These are phyloP conservation scores for Didymella arachidicola DNA, from an alignment of 2,329 filamentous ascomycete genomes.

Conservation along the genomic window DNA sequence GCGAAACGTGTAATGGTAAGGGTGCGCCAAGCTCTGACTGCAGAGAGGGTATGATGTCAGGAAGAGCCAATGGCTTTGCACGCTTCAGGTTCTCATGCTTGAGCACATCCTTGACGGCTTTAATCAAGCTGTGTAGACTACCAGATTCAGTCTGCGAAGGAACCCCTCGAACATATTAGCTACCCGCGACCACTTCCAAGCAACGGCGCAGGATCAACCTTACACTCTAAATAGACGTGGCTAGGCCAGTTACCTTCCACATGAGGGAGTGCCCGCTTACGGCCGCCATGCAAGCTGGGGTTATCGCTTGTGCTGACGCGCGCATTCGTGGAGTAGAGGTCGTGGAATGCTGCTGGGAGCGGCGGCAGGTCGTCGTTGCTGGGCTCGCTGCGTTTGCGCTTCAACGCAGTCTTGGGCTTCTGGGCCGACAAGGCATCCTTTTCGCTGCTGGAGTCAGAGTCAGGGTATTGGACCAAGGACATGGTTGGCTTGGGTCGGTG, in stretches of 20 bases:
- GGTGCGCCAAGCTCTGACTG: conserved; percentile 79
- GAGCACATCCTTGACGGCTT: conserved; percentile 33
- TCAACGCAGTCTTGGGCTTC: conserved; percentile 26
- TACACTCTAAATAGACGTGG: conserved; percentile 93
- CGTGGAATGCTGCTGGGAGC: conserved; percentile 81
- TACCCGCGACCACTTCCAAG: conserved; percentile 24
- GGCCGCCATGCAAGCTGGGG: conserved; percentile 82
- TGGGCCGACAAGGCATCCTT: conserved; percentile 29
- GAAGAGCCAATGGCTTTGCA: conserved; percentile 35
- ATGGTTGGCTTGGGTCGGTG: conserved; percentile 34
- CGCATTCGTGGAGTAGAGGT: conserved; percentile 85
- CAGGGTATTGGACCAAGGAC: conserved; percentile 53
- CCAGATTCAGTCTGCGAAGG: conserved; percentile 47
- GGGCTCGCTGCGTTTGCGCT: conserved; percentile 44
- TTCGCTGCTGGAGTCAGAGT: conserved; percentile 64
- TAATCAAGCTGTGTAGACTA: conserved; percentile 40
- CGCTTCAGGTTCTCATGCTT: conserved; percentile 30
- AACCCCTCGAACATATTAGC: conserved; percentile 50
- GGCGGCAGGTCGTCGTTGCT: conserved; percentile 65
- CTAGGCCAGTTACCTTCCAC: conserved; percentile 90
- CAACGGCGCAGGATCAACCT: conserved; percentile 46
- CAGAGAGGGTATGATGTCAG: conserved; percentile 71
- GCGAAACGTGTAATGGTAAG: conserved; percentile 85
- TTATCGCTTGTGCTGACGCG: conserved; percentile 82
- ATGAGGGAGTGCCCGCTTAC: conserved; percentile 83